Conservation (phyloP, 225 moss, liverwort and hornwort genomes). For the Pseudoscleropodium purum region DNA sequence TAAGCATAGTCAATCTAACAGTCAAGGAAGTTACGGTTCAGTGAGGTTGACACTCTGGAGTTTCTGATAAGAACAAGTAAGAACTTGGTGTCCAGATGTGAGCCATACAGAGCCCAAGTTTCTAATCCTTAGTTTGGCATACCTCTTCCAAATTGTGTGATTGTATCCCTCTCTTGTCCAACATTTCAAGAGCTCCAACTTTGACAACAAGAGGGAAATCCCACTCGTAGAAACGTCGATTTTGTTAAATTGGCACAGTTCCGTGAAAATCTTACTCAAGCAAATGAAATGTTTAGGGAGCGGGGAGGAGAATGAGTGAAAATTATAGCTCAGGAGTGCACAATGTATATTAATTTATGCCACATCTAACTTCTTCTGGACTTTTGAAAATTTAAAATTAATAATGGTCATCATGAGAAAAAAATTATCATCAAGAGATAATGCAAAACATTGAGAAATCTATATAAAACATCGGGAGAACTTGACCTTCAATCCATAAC, state of each 20-base stretch:
- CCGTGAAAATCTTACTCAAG: not conserved
- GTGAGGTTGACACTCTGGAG: not conserved
- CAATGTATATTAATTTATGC: not conserved
- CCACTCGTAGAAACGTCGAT: not conserved
- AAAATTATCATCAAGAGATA: too few relatives aligned
- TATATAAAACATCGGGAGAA: too few relatives aligned
- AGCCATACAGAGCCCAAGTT: not conserved
- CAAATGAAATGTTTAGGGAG: not conserved
- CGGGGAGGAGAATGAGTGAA: not conserved
- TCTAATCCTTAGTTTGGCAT: not conserved
- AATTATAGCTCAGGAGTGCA: not conserved
- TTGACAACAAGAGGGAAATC: not conserved
- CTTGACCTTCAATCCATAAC: too few relatives aligned
- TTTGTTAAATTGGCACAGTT: not conserved
- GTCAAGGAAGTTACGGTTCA: not conserved
- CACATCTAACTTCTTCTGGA: too few relatives aligned
- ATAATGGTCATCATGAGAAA: too few relatives aligned
- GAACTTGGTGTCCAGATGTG: not conserved
- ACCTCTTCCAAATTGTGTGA: not conserved
- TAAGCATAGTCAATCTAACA: too few relatives aligned
- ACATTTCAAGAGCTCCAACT: not conserved
- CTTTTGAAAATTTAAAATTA: too few relatives aligned
- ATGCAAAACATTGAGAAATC: too few relatives aligned
- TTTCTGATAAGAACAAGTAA: not conserved
- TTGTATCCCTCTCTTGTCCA: too few relatives aligned